Percentiles rank a stretch among this genome's conserved stretches.
These are phyloP conservation scores for Bolboschoenus planiculmis DNA, from an alignment of 176 grass and related monocot species.

Conservation along the genomic window DNA sequence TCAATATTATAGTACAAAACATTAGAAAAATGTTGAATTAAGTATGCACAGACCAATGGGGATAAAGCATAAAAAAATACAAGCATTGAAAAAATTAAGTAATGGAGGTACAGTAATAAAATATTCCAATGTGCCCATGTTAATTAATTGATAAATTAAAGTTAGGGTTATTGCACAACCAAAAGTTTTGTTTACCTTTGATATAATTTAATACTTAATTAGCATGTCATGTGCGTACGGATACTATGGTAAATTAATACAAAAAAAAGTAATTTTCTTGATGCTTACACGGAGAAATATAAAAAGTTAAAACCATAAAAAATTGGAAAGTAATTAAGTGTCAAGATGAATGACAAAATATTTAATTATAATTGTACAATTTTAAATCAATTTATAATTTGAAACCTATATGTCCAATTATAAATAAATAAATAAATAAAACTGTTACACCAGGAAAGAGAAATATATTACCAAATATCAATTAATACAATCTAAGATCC, in stretches of 20 bases:
- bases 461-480: neutral
- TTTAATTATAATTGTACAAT: neutral
- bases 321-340: neutral
- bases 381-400: neutral
- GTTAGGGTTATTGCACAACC: neutral
- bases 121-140: neutral
- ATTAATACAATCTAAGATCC: neutral
- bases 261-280: neutral
- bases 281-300: neutral
- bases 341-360: neutral
- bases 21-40: neutral
- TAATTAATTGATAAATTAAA: neutral
- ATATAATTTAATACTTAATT: neutral
- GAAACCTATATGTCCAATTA: neutral
- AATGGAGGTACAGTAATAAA: neutral
- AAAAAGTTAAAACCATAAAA: neutral
- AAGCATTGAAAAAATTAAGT: neutral
- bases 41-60: neutral
- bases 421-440: no score
- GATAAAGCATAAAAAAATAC: neutral
- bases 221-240: neutral
- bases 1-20: neutral
- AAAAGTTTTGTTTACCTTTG: neutral
- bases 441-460: neutral
- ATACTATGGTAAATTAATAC: neutral